phyloP scores from a whole-genome alignment of 2,329 filamentous ascomycete species.

The Curvularia verruculosa region DNA sequence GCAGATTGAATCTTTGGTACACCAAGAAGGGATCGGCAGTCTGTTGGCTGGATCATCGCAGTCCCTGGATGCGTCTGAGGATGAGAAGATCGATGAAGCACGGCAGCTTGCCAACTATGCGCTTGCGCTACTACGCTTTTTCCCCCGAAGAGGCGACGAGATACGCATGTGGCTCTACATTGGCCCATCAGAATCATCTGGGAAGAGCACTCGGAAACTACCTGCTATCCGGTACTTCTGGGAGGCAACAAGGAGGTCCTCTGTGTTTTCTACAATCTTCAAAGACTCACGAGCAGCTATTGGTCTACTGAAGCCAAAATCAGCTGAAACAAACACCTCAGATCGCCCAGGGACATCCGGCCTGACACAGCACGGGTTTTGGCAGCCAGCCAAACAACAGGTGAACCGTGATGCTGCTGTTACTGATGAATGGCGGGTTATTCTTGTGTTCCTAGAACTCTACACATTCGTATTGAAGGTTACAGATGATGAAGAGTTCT shows the following conservation, averaged over 20 bases:
- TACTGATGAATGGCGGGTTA: conserved; percentile 81
- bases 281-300: conserved; percentile 65
- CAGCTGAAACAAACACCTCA: conserved; percentile 13
- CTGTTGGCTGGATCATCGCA: conserved; percentile 58
- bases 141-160: conserved; percentile 80
- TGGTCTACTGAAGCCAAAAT: conserved; percentile 58
- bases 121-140: conserved; percentile 82
- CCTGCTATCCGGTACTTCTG: conserved; percentile 86
- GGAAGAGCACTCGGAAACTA: conserved; percentile 47
- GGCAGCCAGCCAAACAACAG: conserved; percentile 44
- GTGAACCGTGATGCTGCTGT: conserved; percentile 49
- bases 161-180: conserved; percentile 94
- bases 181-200: conserved; percentile 63
- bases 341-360: conserved; percentile 19
- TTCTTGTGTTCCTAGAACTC: conserved; percentile 89
- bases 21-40: conserved; percentile 74
- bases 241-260: conserved; percentile 66
- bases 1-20: conserved; percentile 73
- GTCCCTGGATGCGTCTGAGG: conserved; percentile 45
- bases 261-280: conserved; percentile 63
- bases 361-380: conserved; percentile 32
- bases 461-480: conserved; percentile 92
- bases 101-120: conserved; percentile 84
- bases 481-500: conserved; percentile 96
- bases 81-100: conserved; percentile 61